Conservation (phyloP, 352 stramenopile genomes). For the Plasmopara muralis region DNA sequence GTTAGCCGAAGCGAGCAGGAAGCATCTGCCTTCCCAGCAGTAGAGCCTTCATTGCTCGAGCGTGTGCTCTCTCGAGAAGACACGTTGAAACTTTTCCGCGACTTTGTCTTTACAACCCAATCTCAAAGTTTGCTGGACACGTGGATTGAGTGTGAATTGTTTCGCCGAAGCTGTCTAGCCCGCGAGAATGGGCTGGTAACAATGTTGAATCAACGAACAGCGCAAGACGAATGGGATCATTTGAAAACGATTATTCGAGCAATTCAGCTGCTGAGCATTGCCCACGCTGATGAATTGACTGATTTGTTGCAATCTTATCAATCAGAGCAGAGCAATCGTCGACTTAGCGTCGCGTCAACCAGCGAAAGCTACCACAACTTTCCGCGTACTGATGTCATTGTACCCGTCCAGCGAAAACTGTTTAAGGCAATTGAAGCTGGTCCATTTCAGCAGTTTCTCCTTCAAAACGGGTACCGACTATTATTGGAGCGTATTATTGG, state of each 20-base stretch:
- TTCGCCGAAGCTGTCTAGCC: constrained; percentile 59
- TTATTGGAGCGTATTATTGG: constrained; percentile 71
- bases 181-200: constrained; percentile 45
- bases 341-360: constrained; percentile 63
- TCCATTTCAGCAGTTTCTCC: constrained; percentile 74
- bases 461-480: constrained; percentile 59
- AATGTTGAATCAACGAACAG: constrained; percentile 27
- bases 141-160: constrained; percentile 82
- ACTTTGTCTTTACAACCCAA: constrained; percentile 61
- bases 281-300: constrained; percentile 46
- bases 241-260: constrained; percentile 57
- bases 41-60: constrained; percentile 58
- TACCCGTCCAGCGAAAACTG: constrained; percentile 68
- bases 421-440: constrained; percentile 72
- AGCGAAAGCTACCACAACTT: constrained; percentile 52
- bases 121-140: constrained; percentile 67
- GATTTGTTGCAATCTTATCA: constrained; percentile 60
- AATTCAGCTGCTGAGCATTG: constrained; percentile 49
- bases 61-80: constrained; percentile 67
- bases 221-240: constrained; percentile 76
- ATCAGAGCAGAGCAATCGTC: constrained; percentile 57
- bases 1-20: constrained; percentile 57
- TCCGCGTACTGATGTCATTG: constrained; percentile 63
- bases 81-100: constrained; percentile 71
- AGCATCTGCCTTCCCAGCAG: constrained; percentile 25